phyloP scores from a whole-genome alignment of 2,329 filamentous ascomycete species.

The Diplocarpon rosae region DNA sequence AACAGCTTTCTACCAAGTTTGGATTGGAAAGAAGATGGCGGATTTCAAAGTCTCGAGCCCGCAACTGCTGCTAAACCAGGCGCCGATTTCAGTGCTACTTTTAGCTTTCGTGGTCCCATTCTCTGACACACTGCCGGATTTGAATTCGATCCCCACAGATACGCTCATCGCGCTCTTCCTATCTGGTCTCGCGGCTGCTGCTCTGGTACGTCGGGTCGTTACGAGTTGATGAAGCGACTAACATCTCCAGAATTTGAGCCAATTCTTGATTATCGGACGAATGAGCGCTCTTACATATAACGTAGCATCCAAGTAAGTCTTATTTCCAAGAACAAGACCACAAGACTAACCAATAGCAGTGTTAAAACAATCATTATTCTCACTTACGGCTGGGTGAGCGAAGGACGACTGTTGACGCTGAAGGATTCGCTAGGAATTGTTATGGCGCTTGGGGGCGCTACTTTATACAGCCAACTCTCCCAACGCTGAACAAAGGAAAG shows the following conservation, averaged over 20 bases:
- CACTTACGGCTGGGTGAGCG: constrained; percentile 35
- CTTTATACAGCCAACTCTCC: constrained; percentile 33
- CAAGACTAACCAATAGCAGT: constrained; percentile 22
- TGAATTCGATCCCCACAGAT: constrained; percentile 28
- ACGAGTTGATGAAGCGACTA: constrained; percentile 13
- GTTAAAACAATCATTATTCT: constrained; percentile 36
- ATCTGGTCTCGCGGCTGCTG: constrained; percentile 33
- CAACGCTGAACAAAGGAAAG: constrained; percentile 12
- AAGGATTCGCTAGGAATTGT: constrained; percentile 33
- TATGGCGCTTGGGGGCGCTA: constrained; percentile 34
- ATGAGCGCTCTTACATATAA: constrained; percentile 26
- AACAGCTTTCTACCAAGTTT: constrained; percentile 36
- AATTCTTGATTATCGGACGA: constrained; percentile 30
- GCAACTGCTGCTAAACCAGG: constrained; percentile 35
- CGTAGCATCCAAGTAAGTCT: constrained; percentile 24
- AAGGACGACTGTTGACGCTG: constrained; percentile 31
- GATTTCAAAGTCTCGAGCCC: constrained; percentile 33
- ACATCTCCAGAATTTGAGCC: constrained; percentile 25
- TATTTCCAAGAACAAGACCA: not conserved
- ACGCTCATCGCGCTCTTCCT: constrained; percentile 31
- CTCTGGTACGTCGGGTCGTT: constrained; percentile 20
- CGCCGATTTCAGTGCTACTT: constrained; percentile 34
- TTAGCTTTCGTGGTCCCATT: constrained; percentile 33
- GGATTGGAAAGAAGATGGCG: constrained; percentile 38
- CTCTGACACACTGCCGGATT: constrained; percentile 29